Percentiles rank a stretch among this genome's conserved stretches.
These are phyloP conservation scores for Ophiostoma ips DNA, from an alignment of 2,329 filamentous ascomycete species.

Conservation along the genomic window DNA sequence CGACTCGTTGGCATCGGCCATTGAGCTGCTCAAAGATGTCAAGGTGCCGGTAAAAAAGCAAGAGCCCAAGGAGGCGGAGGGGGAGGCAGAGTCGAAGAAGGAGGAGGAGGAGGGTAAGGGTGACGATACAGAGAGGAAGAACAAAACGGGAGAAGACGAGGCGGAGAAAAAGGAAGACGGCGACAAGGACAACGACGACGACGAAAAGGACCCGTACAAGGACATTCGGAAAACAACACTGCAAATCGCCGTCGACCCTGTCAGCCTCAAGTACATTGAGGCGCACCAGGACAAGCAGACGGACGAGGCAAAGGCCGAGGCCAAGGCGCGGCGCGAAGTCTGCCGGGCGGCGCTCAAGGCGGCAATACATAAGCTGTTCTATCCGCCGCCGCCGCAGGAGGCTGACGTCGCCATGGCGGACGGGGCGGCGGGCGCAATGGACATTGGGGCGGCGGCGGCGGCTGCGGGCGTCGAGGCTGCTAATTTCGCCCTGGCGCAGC, in stretches of 20 bases:
- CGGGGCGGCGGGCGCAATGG: neutral
- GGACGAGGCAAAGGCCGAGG: constrained; percentile 48
- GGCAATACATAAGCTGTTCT: constrained; percentile 57
- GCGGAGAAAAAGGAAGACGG: constrained; percentile 23
- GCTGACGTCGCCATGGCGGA: neutral
- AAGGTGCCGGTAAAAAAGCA: constrained; percentile 72
- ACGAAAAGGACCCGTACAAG: constrained; percentile 32
- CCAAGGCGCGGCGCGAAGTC: constrained; percentile 54
- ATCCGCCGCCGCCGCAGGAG: constrained; percentile 39
- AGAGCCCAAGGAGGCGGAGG: constrained; percentile 27
- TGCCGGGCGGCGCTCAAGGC: constrained; percentile 54
- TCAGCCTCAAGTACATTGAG: constrained; percentile 72
- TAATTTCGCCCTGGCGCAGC: constrained; percentile 63
- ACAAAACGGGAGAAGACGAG: constrained; percentile 29
- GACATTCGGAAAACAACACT: constrained; percentile 57
- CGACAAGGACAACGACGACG: constrained; percentile 17
- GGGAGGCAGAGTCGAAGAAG: constrained; percentile 16
- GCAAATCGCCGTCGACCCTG: constrained; percentile 65
- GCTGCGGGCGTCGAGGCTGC: constrained; percentile 60
- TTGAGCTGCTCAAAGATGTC: constrained; percentile 71
- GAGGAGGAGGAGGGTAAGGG: too few species aligned
- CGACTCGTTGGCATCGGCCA: constrained; percentile 71
- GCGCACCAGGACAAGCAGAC: constrained; percentile 56
- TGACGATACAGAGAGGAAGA: constrained; percentile 7
- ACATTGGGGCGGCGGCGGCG: constrained; percentile 21